Percentiles rank a stretch among this genome's conserved stretches.
These are phyloP conservation scores for Ceratorhiza oryzae-sativae DNA, from an alignment of 1,284 basidiomycete species.

Conservation along the genomic window DNA sequence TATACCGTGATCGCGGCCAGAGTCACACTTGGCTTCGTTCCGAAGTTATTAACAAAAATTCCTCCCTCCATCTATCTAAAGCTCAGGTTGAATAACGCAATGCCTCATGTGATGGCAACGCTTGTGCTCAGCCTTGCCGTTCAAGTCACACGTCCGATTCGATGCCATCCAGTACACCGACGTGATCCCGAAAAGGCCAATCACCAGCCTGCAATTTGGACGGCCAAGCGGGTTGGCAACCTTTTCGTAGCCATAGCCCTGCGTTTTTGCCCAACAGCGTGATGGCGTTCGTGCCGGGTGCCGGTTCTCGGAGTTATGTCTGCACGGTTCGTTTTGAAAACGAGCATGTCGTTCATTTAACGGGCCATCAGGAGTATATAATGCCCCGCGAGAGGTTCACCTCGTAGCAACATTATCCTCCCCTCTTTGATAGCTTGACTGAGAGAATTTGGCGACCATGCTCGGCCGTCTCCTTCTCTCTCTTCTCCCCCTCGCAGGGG, in stretches of 20 bases:
- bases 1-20: slow-evolving; percentile 16
- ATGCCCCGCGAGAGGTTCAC: not conserved
- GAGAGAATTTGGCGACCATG: slow-evolving; percentile 23
- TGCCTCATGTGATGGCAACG: slow-evolving; percentile 21
- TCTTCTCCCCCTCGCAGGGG: slow-evolving; percentile 37
- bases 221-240: not conserved
- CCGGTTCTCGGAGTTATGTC: slow-evolving; percentile 29
- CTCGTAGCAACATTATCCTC: not conserved
- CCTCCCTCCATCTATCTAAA: slow-evolving; percentile 11
- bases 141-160: slow-evolving; percentile 32
- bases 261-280: slow-evolving; percentile 6
- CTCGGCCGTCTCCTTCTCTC: slow-evolving; percentile 33
- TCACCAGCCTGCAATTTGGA: slow-evolving; percentile 5
- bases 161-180: slow-evolving; percentile 24
- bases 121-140: not conserved
- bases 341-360: not conserved
- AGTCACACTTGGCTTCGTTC: slow-evolving; percentile 11
- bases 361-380: slow-evolving; percentile 6
- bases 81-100: slow-evolving; percentile 2
- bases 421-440: not conserved
- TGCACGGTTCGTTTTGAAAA: not conserved
- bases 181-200: slow-evolving; percentile 34
- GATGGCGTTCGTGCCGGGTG: not conserved
- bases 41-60: slow-evolving; percentile 37
- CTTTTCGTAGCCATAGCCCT: not conserved